A percentile compares a stretch with the other conserved stretches of the same genome.
Evolutionary conservation across 495 filamentous ascomycete genomes (phyloP).

Genomic region (Lasiosphaeria hispida): DNA sequence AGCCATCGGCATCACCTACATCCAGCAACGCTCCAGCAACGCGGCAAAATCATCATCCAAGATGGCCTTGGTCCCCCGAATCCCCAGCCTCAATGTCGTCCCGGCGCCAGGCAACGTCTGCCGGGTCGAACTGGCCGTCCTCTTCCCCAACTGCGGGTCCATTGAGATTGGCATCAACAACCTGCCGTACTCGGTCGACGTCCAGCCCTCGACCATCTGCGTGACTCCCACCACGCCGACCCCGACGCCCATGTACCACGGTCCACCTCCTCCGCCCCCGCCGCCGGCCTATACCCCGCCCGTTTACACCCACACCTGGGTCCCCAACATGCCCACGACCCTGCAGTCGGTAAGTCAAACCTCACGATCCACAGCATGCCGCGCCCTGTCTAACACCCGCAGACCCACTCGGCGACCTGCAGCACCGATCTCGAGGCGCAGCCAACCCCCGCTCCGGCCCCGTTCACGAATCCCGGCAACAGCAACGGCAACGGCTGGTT

Average conservation of each 20-base stretch:
- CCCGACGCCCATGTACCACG: neutral
- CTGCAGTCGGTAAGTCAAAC: no score
- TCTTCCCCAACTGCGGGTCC: constrained; percentile 17
- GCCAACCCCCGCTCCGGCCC: neutral
- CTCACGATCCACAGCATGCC: no score
- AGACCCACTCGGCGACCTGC: neutral
- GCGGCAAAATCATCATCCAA: neutral
- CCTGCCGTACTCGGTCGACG: constrained; percentile 3
- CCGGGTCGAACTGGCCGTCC: constrained; percentile 14
- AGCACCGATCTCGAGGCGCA: neutral
- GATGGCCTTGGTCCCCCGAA: constrained; percentile 15
- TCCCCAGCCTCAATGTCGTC: constrained; percentile 14
- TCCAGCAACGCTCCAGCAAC: neutral
- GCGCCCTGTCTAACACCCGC: no score
- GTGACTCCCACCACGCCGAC: constrained; percentile 11
- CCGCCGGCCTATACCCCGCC: neutral
- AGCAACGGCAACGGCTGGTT: neutral
- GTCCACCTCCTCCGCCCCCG: neutral
- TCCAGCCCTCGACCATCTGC: constrained; percentile 16
- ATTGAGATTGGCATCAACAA: constrained; percentile 10
- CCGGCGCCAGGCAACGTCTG: constrained; percentile 15
- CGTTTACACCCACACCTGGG: no score
- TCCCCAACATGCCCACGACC: no score
- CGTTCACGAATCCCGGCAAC: neutral
- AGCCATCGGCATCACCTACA: neutral